Base-by-base conservation (phyloP, 129 eudicot species). In the Smallanthus sonchifolius region DNA sequence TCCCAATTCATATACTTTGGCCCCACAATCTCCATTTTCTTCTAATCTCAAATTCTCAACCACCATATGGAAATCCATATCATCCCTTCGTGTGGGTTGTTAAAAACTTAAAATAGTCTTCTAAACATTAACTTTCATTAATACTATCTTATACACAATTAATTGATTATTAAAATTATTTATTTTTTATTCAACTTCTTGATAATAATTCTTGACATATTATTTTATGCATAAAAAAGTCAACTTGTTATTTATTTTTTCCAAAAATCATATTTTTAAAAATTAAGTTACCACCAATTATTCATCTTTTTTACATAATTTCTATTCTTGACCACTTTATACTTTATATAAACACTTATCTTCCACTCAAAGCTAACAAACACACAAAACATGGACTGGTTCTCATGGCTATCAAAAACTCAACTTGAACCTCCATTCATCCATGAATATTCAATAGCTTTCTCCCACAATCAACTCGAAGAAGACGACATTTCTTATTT, bases 331-430 rank as follows among this genome's bases (percentile, higher is more conserved):
- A 39, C 45, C 47, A 43, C 67, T 32, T 65, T 55, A 55, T 42
- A 30, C 67, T 54, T 66, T 42, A 62, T 78, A 78, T 78, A 78
- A 71, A 64, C 13, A 72, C 8, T 52, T 72, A 72, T 65, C 83
- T 65, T 79, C 74, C 38, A 13, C 68, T 16, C 78, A 68, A 68
- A 77, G 81, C 81, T n/a, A n/a, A n/a, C n/a, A n/a, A 77, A 67
- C 60, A 42, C 55, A 69, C 2, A 48, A 39, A 38, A 36, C 80
- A 79, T 93, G 97, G 92, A 93, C 64, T 93, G 98, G 98, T 84
- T 82, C 54, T 70, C 90, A 36, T 93, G 98, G 98, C 84, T 93
- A 65, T 93, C 97, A 70, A 86, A 88, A 84, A 87, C 97, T 40
- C 76, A 74, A 68, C 88, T 93, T 19, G 92, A 93, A 36, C 89